A percentile compares a stretch with the other conserved stretches of the same genome.
These are phyloP conservation scores for Emericellopsis atlantica DNA, from an alignment of 2,329 filamentous ascomycete species.

Conservation along the genomic window DNA sequence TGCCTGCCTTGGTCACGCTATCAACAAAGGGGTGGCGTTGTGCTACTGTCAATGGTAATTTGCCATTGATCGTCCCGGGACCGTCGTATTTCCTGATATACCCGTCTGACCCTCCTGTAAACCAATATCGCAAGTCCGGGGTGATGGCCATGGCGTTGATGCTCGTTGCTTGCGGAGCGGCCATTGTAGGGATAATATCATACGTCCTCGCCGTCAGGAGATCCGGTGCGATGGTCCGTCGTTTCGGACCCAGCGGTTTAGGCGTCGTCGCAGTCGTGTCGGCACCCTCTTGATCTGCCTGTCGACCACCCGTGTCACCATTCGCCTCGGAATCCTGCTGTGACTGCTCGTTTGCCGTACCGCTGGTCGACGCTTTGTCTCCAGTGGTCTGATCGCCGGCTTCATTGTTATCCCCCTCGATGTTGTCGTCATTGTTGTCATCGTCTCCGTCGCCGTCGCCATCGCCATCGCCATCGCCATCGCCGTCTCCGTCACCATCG, in stretches of 20 bases:
- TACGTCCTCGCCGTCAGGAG: slow-evolving; percentile 71
- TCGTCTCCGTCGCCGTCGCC: slow-evolving; percentile 5
- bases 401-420: slow-evolving; percentile 22
- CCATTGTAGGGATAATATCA: slow-evolving; percentile 95
- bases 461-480: slow-evolving; percentile 19
- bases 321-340: too few relatives aligned
- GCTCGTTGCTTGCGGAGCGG: slow-evolving; percentile 87
- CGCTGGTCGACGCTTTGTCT: slow-evolving; percentile 10
- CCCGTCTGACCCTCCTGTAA: slow-evolving; percentile 86
- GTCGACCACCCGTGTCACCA: neutral
- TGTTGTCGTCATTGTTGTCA: slow-evolving; percentile 10
- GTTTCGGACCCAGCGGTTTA: slow-evolving; percentile 14
- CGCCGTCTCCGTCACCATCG: slow-evolving; percentile 10
- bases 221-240: slow-evolving; percentile 59
- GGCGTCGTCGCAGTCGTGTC: neutral
- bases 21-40: slow-evolving; percentile 96
- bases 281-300: slow-evolving; percentile 1
- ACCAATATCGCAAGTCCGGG: slow-evolving; percentile 88
- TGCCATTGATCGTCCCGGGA: slow-evolving; percentile 87
- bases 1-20: slow-evolving; percentile 88
- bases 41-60: slow-evolving; percentile 83
- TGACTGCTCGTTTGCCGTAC: slow-evolving; percentile 5
- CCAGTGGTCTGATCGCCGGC: neutral
- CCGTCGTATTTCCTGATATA: slow-evolving; percentile 98
- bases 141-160: slow-evolving; percentile 89